Evolutionary conservation across 2,329 filamentous ascomycete genomes (phyloP).

Genomic region (Cryphonectria carpinicola): DNA sequence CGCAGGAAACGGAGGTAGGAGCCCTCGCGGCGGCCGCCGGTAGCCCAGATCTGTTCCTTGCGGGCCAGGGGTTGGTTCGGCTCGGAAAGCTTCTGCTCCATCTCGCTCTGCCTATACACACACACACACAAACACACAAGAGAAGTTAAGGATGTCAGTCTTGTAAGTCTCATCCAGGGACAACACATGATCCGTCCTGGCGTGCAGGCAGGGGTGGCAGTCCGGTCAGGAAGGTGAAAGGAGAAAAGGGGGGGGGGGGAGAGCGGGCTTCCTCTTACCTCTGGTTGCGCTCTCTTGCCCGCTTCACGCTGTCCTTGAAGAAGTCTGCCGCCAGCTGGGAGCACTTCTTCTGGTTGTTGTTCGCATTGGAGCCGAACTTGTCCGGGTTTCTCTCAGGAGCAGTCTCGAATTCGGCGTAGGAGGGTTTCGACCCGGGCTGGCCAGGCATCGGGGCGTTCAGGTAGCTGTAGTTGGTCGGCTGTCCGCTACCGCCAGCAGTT

Average conservation of each 20-base stretch:
- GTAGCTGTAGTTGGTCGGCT: constrained; percentile 68
- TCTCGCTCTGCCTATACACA: constrained; percentile 76
- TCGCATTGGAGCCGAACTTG: constrained; percentile 67
- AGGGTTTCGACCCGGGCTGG: constrained; percentile 53
- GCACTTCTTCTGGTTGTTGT: constrained; percentile 73
- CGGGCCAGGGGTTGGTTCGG: constrained; percentile 73
- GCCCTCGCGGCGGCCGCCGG: constrained; percentile 84
- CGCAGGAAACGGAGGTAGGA: constrained; percentile 93
- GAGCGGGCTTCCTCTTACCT: constrained; percentile 60
- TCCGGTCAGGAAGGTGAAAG: background rate
- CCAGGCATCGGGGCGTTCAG: constrained; percentile 69
- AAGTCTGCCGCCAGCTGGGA: constrained; percentile 80
- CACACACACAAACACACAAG: background rate
- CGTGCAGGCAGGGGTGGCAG: background rate
- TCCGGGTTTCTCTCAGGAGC: constrained; percentile 88
- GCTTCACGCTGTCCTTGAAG: constrained; percentile 98
- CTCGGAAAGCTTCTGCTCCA: constrained; percentile 84
- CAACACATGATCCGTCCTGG: background rate
- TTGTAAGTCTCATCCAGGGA: background rate
- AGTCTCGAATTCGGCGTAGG: constrained; percentile 71
- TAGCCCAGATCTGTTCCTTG: constrained; percentile 84
- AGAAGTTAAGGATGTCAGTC: background rate
- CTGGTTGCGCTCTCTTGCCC: constrained; percentile 91
- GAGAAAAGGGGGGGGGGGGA: too few species aligned
- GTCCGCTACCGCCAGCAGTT: constrained; percentile 73